These are phyloP conservation scores for Russula compacta DNA, from an alignment of 768 basidiomycete genomes.

Conservation along the genomic window DNA sequence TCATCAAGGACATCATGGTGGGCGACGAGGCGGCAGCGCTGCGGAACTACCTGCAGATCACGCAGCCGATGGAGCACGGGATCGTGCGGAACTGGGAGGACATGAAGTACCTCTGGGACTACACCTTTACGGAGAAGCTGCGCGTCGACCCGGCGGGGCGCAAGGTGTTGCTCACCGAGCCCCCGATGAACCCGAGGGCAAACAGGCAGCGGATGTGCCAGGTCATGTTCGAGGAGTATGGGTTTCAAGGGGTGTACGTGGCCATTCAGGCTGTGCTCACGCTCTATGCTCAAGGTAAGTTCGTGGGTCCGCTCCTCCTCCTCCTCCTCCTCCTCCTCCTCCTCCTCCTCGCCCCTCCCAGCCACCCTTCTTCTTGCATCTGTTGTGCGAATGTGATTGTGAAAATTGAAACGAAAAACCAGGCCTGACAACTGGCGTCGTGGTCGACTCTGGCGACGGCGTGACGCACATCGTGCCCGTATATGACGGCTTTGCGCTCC, in stretches of 20 bases:
- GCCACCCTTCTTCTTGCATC: too few relatives aligned
- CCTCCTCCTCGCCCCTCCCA: too few relatives aligned
- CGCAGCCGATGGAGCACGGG: constrained; percentile 99
- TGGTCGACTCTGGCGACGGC: constrained; percentile 98
- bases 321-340: background rate
- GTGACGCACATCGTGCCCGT: constrained; percentile 99
- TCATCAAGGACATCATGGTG: constrained; percentile 97
- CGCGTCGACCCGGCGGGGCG: constrained; percentile 75
- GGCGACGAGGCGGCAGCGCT: constrained; percentile 94
- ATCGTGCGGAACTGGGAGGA: constrained; percentile 99
- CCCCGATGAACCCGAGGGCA: constrained; percentile 95
- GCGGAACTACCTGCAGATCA: constrained; percentile 91
- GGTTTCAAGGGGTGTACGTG: constrained; percentile 90
- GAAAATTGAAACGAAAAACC: too few relatives aligned
- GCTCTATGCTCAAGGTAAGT: constrained; percentile 93
- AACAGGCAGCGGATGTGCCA: constrained; percentile 93
- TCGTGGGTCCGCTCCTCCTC: background rate
- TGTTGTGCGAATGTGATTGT: background rate
- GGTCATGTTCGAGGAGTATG: constrained; percentile 99
- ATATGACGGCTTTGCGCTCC: constrained; percentile 92
- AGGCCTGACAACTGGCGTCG: constrained; percentile 96
- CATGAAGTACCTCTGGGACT: constrained; percentile 97
- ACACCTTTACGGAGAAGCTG: constrained; percentile 96
- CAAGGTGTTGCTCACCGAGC: constrained; percentile 93
- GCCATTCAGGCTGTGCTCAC: constrained; percentile 99